Conservation (phyloP, 202 grass and related monocot genomes). For the Carex arenaria region DNA sequence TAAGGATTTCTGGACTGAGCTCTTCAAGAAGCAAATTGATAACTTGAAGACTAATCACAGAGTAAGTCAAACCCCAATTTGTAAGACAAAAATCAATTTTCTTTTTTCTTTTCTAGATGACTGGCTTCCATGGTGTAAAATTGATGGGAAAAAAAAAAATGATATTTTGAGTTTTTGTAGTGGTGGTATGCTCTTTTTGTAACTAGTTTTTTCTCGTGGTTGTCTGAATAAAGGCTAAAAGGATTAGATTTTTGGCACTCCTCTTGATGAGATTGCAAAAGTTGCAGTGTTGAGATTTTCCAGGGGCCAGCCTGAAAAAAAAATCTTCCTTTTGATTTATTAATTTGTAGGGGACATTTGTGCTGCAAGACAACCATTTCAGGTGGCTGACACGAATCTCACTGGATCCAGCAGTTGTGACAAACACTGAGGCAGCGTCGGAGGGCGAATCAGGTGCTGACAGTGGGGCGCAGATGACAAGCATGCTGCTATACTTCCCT, state of each 20-base stretch:
- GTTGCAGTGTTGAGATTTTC: neutral
- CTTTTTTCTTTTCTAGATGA: neutral
- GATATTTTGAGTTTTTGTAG: neutral
- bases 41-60: conserved; percentile 97
- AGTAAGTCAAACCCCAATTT: conserved; percentile 33
- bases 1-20: conserved; percentile 94
- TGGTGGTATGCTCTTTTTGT: neutral
- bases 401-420: conserved; percentile 39
- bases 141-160: neutral
- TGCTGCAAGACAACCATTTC: conserved; percentile 87
- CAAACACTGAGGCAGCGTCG: conserved; percentile 37
- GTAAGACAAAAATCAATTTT: neutral
- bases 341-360: conserved; percentile 77
- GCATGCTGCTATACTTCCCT: conserved; percentile 88
- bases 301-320: neutral
- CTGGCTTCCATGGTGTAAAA: neutral
- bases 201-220: neutral
- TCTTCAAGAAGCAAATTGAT: conserved; percentile 98
- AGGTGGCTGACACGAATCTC: conserved; percentile 81
- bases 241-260: neutral
- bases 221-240: neutral
- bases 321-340: neutral
- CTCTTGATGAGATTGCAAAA: neutral
- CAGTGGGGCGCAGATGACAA: conserved; percentile 58
- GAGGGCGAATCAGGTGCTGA: conserved; percentile 32